Percentiles rank a stretch among this genome's conserved stretches.
phyloP scores from a whole-genome alignment of 352 stramenopile genomes.

The Phytophthora ramorum region DNA sequence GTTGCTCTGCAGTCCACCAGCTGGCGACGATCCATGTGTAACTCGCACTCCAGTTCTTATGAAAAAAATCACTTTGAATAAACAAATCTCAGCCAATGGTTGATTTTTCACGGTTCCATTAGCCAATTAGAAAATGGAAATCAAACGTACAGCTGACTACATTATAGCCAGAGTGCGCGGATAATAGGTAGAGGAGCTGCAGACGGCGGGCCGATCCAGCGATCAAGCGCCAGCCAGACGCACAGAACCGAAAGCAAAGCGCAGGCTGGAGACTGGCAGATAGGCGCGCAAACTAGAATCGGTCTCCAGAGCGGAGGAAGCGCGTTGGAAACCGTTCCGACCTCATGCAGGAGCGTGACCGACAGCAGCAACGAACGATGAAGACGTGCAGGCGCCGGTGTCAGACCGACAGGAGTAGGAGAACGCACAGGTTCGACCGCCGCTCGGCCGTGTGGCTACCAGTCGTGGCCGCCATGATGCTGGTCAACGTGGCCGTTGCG shows the following conservation, averaged over 20 bases:
- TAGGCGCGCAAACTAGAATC: conserved; percentile 33
- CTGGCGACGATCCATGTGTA: conserved; percentile 27
- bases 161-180: conserved; percentile 32
- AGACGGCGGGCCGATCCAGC: conserved; percentile 21
- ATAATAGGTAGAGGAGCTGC: conserved; percentile 26
- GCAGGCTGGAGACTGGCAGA: conserved; percentile 21
- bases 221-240: conserved; percentile 16
- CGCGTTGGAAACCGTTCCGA: conserved; percentile 25
- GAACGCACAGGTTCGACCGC: conserved; percentile 10
- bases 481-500: conserved; percentile 23
- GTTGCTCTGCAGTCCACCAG: conserved; percentile 19
- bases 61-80: conserved; percentile 9
- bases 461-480: conserved; percentile 12
- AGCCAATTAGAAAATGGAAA: conserved; percentile 19
- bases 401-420: conserved; percentile 11
- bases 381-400: conserved; percentile 15
- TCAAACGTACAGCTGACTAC: conserved; percentile 1
- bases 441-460: conserved; percentile 12
- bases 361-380: conserved; percentile 19
- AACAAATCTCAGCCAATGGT: conserved; percentile 20
- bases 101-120: conserved; percentile 17
- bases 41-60: conserved; percentile 27
- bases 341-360: conserved; percentile 22
- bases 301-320: conserved; percentile 24
- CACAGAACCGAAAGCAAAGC: conserved; percentile 30